phyloP scores from a whole-genome alignment of 495 filamentous ascomycete species.

The Hyaloscypha hepaticicola region DNA sequence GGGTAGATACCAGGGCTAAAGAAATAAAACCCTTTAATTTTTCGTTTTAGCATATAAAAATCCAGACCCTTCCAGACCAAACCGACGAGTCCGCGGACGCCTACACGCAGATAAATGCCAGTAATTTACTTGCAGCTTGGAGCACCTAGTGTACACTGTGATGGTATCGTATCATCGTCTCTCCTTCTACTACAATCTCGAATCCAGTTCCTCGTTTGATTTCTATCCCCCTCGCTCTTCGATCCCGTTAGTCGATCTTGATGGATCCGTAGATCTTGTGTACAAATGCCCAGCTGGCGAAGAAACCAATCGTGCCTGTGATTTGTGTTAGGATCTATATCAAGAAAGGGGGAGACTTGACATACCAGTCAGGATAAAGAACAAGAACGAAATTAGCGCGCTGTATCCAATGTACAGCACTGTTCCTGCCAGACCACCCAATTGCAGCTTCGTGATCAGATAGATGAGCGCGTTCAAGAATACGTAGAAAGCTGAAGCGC shows the following conservation, averaged over 20 bases:
- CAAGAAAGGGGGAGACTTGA: conserved; percentile 25
- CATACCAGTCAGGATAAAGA: conserved; percentile 91
- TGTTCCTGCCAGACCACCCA: conserved; percentile 79
- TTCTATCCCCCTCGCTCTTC: too few relatives aligned
- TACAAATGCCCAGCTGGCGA: conserved; percentile 90
- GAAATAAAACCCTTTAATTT: background rate
- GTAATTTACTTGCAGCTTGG: background rate
- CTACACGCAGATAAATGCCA: background rate
- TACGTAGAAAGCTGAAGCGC: conserved; percentile 84
- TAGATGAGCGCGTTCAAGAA: conserved; percentile 86
- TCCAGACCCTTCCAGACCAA: background rate
- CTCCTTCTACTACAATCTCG: background rate
- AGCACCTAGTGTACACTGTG: background rate
- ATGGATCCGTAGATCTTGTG: conserved; percentile 92
- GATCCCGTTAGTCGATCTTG: conserved; percentile 76
- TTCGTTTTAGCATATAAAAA: background rate
- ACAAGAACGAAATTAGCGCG: conserved; percentile 80
- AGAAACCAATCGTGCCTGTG: conserved; percentile 90
- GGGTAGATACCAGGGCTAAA: background rate
- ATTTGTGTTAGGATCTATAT: background rate
- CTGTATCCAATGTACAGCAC: conserved; percentile 95
- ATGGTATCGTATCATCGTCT: background rate
- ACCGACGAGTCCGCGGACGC: background rate
- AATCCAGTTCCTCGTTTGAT: background rate
- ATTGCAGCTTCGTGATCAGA: conserved; percentile 79